Base-by-base conservation (phyloP, 331 rosid genomes). In the Dryas integrifolia region DNA sequence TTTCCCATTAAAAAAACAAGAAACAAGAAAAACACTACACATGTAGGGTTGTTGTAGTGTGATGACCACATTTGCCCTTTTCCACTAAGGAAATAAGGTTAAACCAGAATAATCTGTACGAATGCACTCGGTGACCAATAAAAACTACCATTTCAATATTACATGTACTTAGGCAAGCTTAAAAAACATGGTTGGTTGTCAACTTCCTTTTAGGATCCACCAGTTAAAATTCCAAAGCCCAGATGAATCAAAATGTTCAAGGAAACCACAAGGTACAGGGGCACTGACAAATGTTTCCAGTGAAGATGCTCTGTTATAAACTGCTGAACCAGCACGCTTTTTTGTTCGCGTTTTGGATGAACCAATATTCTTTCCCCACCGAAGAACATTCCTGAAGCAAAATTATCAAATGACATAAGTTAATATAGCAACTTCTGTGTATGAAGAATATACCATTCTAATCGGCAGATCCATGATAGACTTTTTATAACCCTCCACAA, bases 351-450 rank as follows among this genome's bases (percentile, higher is more conserved):
- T 87, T 79, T 89, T 92, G 44, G 87, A 76, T 68, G 97, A 86
- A 79, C 64, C 80, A 2, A 87, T 83, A 74, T 92, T 92, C 89
- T 93, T 89, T 81, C 98, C 98, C 98, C 98, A 94, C 72, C 95
- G 88, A 82, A 94, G 95, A 75, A 94, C 88, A 49, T 88, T 86
- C 86, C 98, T 91, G 87, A 73, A 83, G 73, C 38, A 73, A 79
- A 72, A 73, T 53, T 9, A 76, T 61, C 50, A 50, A 49, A 79
- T 64, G 13, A 58, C 52, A 57, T 46, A 51, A 50, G 78, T 47
- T 63, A 74, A 62, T 18, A 65, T 30, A 56, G 48, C 56, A 77
- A 73, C 30, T 21, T 52, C 38, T 45, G 56, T 68, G 67, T 50
- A 64, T 43, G 40, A 53, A 45, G 2, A 47, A 5, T 49, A 24